Base-by-base conservation (phyloP, 768 basidiomycete genomes). In the Tylopilus sp. region DNA sequence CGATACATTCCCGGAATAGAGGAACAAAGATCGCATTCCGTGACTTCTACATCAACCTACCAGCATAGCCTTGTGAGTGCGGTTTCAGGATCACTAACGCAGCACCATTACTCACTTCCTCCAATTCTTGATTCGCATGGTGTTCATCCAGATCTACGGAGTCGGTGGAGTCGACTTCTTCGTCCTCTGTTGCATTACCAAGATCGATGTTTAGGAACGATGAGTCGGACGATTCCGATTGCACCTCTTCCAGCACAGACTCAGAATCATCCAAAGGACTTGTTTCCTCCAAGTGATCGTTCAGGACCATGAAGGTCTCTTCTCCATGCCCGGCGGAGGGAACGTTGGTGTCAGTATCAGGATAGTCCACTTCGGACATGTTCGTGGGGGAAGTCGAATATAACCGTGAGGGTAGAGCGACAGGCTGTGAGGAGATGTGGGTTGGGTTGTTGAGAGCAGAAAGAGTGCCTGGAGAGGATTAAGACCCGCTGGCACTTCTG, bases 1-100 rank as follows among this genome's bases (percentile, higher is more conserved):
- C 79, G 74, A 63, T 76, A 81, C 71, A 82, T 71, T 30, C 75
- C 78, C 6, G 67, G 61, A 50, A 83, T 67, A 33, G 66, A 68
- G 31, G 55, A 55, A 48, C 64, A 63, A 6, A 70, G 31, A 38
- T 68, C 67, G 16, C 53, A 30, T 24, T 57, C 68, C 11, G 34
- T 21, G 3, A 10, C 29, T 44, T 61, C 63, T 9, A 33, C 25
- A 9, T 70, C 68, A 1, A 45, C 37, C 68, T 67, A 31, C n/a
- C 26, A 44, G 41, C 8, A 28, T 19, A 17, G 12, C 14, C 12
- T 30, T 16, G 14, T 53, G 30, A 53, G 47, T 25, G 12, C 11
- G 9, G 26, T n/a, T 40, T 24, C 41, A 12, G 17, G 8, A 17
- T 38, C 4, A 26, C n/a, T 24, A 25, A 21, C 13, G 6, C 3